A percentile compares a stretch with the other conserved stretches of the same genome.
These are phyloP conservation scores for Geosmithia morbida DNA, from an alignment of 2,329 filamentous ascomycete genomes.

Conservation along the genomic window DNA sequence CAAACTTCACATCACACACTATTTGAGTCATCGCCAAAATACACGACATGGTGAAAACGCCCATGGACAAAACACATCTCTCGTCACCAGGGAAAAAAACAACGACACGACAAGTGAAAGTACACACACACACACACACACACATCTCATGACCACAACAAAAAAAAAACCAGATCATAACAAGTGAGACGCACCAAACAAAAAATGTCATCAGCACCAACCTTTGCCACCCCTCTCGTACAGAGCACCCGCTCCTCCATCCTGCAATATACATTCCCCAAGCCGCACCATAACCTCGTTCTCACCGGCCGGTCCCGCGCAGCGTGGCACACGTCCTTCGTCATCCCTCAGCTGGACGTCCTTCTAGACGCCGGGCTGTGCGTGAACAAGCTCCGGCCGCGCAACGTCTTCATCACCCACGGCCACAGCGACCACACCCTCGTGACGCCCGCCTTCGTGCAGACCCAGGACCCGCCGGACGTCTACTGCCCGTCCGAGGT, in stretches of 20 bases:
- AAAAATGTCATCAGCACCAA: not conserved
- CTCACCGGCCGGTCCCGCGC: constrained; percentile 32
- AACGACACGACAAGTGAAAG: too few relatives aligned
- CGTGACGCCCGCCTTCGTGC: constrained; percentile 25
- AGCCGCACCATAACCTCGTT: constrained; percentile 23
- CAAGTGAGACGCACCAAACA: not conserved
- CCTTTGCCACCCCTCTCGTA: constrained; percentile 27
- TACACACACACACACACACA: too few relatives aligned
- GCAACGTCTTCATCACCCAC: constrained; percentile 34
- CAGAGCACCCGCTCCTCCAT: constrained; percentile 27
- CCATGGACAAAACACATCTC: too few relatives aligned
- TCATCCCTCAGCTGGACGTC: constrained; percentile 32
- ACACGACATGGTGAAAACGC: too few relatives aligned
- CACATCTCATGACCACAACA: not conserved
- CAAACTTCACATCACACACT: too few relatives aligned
- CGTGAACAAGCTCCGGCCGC: constrained; percentile 29
- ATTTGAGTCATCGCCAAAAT: too few relatives aligned
- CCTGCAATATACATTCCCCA: constrained; percentile 29
- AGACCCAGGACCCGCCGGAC: constrained; percentile 27
- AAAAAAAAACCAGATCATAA: not conserved
- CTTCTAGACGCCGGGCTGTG: constrained; percentile 32
- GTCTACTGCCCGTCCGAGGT: constrained; percentile 28
- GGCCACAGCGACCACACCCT: constrained; percentile 32
- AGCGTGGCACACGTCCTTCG: constrained; percentile 36
- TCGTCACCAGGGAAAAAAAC: too few relatives aligned